Conservation (phyloP, 2,329 filamentous ascomycete genomes). For the Penicillium sp. region DNA sequence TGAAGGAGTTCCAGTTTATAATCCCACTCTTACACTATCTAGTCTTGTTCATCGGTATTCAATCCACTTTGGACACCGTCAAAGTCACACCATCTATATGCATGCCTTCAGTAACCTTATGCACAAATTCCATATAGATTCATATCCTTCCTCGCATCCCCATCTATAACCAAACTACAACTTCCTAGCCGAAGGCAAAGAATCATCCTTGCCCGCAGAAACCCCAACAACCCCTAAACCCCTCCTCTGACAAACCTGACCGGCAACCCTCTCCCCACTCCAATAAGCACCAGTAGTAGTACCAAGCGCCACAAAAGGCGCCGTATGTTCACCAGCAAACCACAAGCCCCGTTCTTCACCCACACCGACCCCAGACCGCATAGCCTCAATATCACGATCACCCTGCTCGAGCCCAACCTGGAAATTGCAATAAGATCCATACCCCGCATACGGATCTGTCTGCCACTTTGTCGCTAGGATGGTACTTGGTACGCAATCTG, state of each 20-base stretch:
- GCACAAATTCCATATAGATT: neutral
- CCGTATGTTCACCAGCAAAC: conserved; percentile 88
- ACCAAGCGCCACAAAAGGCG: conserved; percentile 83
- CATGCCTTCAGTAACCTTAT: neutral
- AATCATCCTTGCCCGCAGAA: conserved; percentile 29
- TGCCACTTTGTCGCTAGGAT: conserved; percentile 76
- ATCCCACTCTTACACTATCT: neutral
- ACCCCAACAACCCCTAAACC: conserved; percentile 27
- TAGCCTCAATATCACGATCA: conserved; percentile 67
- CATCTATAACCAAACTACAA: neutral
- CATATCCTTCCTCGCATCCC: neutral
- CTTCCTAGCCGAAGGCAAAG: conserved; percentile 28
- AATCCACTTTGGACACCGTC: no score
- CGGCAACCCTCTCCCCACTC: conserved; percentile 78
- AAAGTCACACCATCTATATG: neutral
- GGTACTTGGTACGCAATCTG: conserved; percentile 62
- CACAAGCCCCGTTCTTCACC: conserved; percentile 65
- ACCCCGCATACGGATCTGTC: conserved; percentile 74
- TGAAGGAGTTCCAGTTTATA: neutral
- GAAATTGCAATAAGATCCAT: conserved; percentile 84
- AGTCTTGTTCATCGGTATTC: neutral
- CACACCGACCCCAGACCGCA: conserved; percentile 53
- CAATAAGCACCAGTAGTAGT: conserved; percentile 90
- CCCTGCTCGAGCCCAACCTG: conserved; percentile 70
- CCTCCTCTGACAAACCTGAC: conserved; percentile 45